phyloP scores from a whole-genome alignment of 257 asterid genomes.

The Solanum clarkiae region DNA sequence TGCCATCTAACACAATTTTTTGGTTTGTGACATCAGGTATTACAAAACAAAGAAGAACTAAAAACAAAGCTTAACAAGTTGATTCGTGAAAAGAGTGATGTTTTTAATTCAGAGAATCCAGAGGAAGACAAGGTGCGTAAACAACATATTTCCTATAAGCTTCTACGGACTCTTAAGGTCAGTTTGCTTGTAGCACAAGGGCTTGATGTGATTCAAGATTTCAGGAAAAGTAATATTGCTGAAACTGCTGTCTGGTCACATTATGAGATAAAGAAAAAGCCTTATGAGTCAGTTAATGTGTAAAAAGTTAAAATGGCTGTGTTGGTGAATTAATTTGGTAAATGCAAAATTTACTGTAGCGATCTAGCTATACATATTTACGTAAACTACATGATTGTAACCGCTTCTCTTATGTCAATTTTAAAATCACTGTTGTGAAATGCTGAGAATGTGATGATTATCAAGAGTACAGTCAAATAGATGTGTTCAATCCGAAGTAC shows the following conservation, averaged over 20 bases:
- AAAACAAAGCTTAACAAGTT: constrained; percentile 63
- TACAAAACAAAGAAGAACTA: constrained; percentile 71
- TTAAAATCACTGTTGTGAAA: background rate
- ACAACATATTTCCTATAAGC: background rate
- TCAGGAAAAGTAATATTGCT: background rate
- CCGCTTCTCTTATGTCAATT: background rate
- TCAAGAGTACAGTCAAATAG: background rate
- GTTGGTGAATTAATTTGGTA: background rate
- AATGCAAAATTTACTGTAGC: background rate
- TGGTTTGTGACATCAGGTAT: constrained; percentile 22
- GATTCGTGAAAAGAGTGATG: constrained; percentile 78
- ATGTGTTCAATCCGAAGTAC: background rate
- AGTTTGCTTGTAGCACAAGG: background rate
- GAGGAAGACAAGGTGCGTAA: constrained; percentile 80
- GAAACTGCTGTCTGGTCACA: background rate
- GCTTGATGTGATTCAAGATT: background rate
- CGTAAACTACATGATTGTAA: background rate
- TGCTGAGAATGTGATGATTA: background rate
- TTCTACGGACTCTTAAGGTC: background rate
- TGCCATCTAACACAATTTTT: background rate
- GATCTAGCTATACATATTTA: background rate
- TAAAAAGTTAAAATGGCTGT: background rate
- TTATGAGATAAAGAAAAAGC: background rate
- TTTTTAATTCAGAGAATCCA: constrained; percentile 47
- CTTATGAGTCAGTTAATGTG: background rate